Percentiles rank a stretch among this genome's conserved stretches.
Evolutionary conservation across 768 basidiomycete species (phyloP).

Genomic region (Clitopilus hobsonii): DNA sequence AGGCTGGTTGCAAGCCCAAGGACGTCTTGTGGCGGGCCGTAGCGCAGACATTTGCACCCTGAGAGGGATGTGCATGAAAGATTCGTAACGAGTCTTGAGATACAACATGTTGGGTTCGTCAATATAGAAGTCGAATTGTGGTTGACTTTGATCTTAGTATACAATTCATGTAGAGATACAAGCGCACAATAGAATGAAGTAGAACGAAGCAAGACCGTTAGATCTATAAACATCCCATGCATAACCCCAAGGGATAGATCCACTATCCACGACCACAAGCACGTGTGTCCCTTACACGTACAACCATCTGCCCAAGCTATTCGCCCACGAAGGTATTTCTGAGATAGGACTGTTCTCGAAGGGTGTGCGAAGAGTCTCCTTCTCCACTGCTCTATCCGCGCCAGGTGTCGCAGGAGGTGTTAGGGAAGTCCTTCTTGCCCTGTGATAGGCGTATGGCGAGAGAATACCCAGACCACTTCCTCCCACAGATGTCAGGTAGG

Average conservation of each 20-base stretch:
- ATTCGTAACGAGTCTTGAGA: no score
- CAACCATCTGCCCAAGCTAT: constrained; percentile 52
- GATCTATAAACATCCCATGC: not conserved
- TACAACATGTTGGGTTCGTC: no score
- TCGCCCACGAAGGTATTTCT: constrained; percentile 50
- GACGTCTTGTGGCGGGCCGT: no score
- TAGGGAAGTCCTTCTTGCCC: constrained; percentile 31
- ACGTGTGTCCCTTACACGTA: constrained; percentile 38
- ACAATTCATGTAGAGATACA: not conserved
- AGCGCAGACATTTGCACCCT: no score
- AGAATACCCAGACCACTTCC: constrained; percentile 90
- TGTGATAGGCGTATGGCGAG: constrained; percentile 50
- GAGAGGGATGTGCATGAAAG: no score
- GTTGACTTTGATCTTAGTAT: constrained; percentile 2
- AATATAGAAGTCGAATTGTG: constrained; percentile 3
- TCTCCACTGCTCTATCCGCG: constrained; percentile 17
- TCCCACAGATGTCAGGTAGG: constrained; percentile 90
- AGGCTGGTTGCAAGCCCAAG: no score
- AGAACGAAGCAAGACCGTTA: not conserved
- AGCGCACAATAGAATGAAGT: not conserved
- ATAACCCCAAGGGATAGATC: not conserved
- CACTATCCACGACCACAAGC: not conserved
- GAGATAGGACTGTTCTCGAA: constrained; percentile 39
- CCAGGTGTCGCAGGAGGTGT: constrained; percentile 48
- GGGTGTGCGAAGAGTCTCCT: constrained; percentile 29